Evolutionary conservation across 192 early-diverging fungal genomes (phyloP).

Genomic region (Coemansia pectinata): DNA sequence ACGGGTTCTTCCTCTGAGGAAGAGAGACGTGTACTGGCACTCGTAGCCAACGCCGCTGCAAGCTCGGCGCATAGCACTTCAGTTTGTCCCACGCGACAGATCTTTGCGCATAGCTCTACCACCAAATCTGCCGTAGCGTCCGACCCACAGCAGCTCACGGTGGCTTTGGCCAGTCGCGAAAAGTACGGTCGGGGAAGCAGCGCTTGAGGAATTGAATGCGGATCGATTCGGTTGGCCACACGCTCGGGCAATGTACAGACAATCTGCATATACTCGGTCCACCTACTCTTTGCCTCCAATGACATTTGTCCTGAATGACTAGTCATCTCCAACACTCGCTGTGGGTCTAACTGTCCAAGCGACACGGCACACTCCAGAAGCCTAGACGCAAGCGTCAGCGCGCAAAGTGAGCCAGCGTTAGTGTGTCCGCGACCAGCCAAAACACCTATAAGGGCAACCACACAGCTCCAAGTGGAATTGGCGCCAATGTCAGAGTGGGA

Average conservation of each 20-base stretch:
- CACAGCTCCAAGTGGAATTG: not conserved
- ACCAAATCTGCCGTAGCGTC: not conserved
- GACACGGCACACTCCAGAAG: slow-evolving; percentile 5
- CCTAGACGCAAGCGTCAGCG: slow-evolving; percentile 17
- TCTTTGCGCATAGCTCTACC: slow-evolving; percentile 32
- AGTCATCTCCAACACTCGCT: not conserved
- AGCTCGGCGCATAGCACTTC: slow-evolving; percentile 24
- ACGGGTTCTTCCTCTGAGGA: not conserved
- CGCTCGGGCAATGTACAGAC: slow-evolving; percentile 38
- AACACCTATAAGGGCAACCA: slow-evolving; percentile 1
- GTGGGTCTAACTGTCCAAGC: slow-evolving; percentile 6
- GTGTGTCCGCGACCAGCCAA: not conserved
- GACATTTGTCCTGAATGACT: not conserved
- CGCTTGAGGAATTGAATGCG: slow-evolving; percentile 19
- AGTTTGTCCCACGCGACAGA: slow-evolving; percentile 40
- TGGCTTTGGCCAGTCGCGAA: slow-evolving; percentile 16
- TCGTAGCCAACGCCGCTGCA: slow-evolving; percentile 19
- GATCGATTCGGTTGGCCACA: slow-evolving; percentile 33
- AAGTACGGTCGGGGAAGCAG: slow-evolving; percentile 29
- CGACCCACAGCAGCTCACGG: not conserved
- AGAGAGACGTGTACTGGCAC: not conserved
- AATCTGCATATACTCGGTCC: slow-evolving; percentile 33
- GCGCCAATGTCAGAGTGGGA: not conserved
- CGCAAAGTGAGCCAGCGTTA: not conserved
- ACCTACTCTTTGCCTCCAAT: not conserved